A percentile compares a stretch with the other conserved stretches of the same genome.
These are phyloP conservation scores for Zymoseptoria ardabiliae DNA, from an alignment of 2,329 filamentous ascomycete genomes.

Conservation along the genomic window DNA sequence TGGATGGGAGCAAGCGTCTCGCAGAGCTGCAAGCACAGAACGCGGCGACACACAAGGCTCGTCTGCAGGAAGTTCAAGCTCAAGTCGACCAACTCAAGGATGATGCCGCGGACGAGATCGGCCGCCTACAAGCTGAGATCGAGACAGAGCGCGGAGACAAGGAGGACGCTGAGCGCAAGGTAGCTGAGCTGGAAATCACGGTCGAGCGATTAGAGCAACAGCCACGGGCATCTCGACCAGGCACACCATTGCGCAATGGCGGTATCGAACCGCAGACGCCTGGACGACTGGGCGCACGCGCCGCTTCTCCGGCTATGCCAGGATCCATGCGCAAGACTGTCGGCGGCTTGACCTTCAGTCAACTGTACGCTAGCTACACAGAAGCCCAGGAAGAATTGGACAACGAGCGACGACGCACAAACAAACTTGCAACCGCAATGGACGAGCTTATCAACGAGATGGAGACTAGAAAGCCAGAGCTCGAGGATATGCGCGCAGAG, in stretches of 20 bases:
- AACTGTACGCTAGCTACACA: constrained; percentile 56
- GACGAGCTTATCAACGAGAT: constrained; percentile 81
- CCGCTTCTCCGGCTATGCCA: constrained; percentile 43
- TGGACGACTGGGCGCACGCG: constrained; percentile 30
- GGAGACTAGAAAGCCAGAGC: constrained; percentile 78
- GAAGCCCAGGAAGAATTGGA: constrained; percentile 64
- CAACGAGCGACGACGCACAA: constrained; percentile 64
- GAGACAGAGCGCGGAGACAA: constrained; percentile 51
- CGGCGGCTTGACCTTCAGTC: constrained; percentile 51
- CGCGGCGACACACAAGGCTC: constrained; percentile 62
- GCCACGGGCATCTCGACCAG: constrained; percentile 32
- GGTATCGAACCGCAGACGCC: constrained; percentile 21
- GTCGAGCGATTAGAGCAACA: constrained; percentile 49
- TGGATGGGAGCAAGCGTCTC: constrained; percentile 72
- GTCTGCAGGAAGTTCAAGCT: constrained; percentile 62
- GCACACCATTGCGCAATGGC: constrained; percentile 45
- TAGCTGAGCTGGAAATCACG: constrained; percentile 58
- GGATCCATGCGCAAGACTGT: constrained; percentile 45
- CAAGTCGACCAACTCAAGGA: constrained; percentile 58
- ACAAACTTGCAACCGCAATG: constrained; percentile 66
- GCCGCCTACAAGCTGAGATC: constrained; percentile 42
- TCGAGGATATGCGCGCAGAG: constrained; percentile 77
- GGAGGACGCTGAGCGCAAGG: constrained; percentile 53
- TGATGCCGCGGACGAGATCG: constrained; percentile 53
- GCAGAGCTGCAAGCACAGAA: constrained; percentile 75